Conservation (phyloP, 805 yeast genomes). For the Metschnikowia chrysomelidarum region DNA sequence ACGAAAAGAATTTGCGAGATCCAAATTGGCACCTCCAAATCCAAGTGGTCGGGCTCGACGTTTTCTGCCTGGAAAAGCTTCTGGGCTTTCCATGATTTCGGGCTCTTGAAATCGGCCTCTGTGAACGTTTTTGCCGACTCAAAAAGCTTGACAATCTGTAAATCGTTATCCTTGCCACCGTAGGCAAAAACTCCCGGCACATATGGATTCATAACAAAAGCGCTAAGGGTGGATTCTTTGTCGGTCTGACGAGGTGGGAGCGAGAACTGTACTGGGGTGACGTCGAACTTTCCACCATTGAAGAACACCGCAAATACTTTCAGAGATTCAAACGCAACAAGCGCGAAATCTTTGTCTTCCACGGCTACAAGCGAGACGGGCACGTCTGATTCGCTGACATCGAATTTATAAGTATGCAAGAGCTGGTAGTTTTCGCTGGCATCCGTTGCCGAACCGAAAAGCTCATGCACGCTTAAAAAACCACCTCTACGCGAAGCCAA, state of each 20-base stretch:
- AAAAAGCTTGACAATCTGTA: slow-evolving; percentile 47
- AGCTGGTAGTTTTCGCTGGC: slow-evolving; percentile 38
- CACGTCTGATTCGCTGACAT: slow-evolving; percentile 23
- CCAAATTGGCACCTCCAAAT: slow-evolving; percentile 82
- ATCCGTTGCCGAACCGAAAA: slow-evolving; percentile 20
- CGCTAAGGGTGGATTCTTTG: slow-evolving; percentile 37
- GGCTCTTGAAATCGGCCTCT: slow-evolving; percentile 18
- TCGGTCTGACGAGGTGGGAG: slow-evolving; percentile 11
- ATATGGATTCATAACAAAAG: slow-evolving; percentile 48
- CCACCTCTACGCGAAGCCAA: slow-evolving; percentile 47
- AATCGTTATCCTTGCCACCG: slow-evolving; percentile 85
- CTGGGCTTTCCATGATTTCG: slow-evolving; percentile 17
- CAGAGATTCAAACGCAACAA: slow-evolving; percentile 49
- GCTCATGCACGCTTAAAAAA: slow-evolving; percentile 37
- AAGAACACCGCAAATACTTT: slow-evolving; percentile 39
- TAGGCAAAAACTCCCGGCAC: slow-evolving; percentile 59
- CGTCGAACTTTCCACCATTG: slow-evolving; percentile 28
- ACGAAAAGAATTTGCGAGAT: slow-evolving; percentile 55
- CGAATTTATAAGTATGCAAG: slow-evolving; percentile 31
- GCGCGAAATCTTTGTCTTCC: slow-evolving; percentile 28
- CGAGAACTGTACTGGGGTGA: slow-evolving; percentile 29
- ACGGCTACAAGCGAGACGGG: slow-evolving; percentile 34
- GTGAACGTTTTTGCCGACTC: slow-evolving; percentile 19
- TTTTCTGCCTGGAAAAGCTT: slow-evolving; percentile 70
- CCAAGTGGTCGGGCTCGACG: slow-evolving; percentile 76